These are phyloP conservation scores for Phellopilus nigrolimitatus DNA, from an alignment of 1,284 basidiomycete species.

Conservation along the genomic window DNA sequence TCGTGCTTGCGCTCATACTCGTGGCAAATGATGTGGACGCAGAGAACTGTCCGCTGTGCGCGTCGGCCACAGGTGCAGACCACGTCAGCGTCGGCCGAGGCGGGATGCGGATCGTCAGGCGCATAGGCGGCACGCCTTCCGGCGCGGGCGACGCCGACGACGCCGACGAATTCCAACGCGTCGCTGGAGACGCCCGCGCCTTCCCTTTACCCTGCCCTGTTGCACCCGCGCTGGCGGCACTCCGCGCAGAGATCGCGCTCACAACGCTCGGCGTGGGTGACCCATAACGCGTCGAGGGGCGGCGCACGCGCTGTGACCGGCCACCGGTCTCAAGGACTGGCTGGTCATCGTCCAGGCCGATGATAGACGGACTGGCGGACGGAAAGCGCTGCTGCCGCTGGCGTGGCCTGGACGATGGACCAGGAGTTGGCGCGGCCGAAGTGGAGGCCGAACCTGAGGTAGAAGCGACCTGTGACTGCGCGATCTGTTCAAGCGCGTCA, in stretches of 20 bases:
- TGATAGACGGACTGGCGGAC: background rate
- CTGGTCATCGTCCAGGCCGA: background rate
- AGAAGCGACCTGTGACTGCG: background rate
- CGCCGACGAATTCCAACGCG: background rate
- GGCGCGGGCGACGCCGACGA: conserved; percentile 1
- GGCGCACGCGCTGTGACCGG: conserved; percentile 7
- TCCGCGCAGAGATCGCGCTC: background rate
- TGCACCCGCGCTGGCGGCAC: background rate
- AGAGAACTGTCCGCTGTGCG: conserved; percentile 2
- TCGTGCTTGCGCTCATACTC: background rate
- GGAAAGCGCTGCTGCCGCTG: background rate
- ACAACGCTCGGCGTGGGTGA: conserved; percentile 4
- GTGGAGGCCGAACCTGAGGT: conserved; percentile 3
- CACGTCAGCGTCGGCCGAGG: conserved; percentile 1
- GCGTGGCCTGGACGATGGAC: background rate
- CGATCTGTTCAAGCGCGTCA: background rate
- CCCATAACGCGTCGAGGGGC: conserved; percentile 10
- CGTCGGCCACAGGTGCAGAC: background rate
- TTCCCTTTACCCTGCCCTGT: background rate
- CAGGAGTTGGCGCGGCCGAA: background rate
- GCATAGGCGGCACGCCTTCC: background rate
- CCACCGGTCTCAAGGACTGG: background rate
- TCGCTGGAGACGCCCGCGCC: background rate
- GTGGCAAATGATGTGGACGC: conserved; percentile 5
- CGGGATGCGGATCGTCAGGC: conserved; percentile 17